Evolutionary conservation across 108 stramenopile species (phyloP).

Genomic region (Skeletonema grethae): DNA sequence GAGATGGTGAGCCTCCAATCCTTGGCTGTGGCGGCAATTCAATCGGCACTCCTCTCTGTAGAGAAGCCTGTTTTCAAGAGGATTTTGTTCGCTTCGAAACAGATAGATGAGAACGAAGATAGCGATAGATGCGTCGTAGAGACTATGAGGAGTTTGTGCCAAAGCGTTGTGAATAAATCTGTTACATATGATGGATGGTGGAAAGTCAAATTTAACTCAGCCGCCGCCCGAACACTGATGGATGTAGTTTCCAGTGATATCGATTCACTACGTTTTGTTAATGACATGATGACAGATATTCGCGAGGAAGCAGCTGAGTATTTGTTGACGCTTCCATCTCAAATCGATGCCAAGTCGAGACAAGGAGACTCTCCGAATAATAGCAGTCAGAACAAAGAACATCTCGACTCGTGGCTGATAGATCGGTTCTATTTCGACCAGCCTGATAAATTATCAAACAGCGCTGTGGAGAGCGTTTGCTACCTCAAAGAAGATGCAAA

Average conservation of each 20-base stretch:
- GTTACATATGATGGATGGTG: conserved; percentile 53
- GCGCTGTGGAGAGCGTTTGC: conserved; percentile 44
- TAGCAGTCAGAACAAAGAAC: conserved; percentile 21
- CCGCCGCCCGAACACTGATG: conserved; percentile 67
- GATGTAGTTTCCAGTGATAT: conserved; percentile 32
- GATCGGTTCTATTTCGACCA: conserved; percentile 55
- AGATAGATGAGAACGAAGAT: conserved; percentile 1
- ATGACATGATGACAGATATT: conserved; percentile 22
- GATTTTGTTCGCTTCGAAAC: conserved; percentile 21
- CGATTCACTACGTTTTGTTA: conserved; percentile 38
- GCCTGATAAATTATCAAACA: conserved; percentile 31
- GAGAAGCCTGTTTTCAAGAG: conserved; percentile 15
- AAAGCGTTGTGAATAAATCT: conserved; percentile 39
- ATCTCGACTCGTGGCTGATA: conserved; percentile 48
- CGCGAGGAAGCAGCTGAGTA: conserved; percentile 53
- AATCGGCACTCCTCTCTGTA: conserved; percentile 34
- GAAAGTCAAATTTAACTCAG: conserved; percentile 65
- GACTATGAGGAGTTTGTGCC: conserved; percentile 33
- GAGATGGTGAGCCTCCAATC: conserved; percentile 49
- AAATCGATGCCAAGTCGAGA: conserved; percentile 29
- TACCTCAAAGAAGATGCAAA: conserved; percentile 32
- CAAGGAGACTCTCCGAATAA: background rate
- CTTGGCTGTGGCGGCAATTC: conserved; percentile 36
- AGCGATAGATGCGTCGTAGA: conserved; percentile 9
- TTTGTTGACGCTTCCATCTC: conserved; percentile 43